Conservation (phyloP, 1,284 basidiomycete species). For the Ceratobasidium sp. region DNA sequence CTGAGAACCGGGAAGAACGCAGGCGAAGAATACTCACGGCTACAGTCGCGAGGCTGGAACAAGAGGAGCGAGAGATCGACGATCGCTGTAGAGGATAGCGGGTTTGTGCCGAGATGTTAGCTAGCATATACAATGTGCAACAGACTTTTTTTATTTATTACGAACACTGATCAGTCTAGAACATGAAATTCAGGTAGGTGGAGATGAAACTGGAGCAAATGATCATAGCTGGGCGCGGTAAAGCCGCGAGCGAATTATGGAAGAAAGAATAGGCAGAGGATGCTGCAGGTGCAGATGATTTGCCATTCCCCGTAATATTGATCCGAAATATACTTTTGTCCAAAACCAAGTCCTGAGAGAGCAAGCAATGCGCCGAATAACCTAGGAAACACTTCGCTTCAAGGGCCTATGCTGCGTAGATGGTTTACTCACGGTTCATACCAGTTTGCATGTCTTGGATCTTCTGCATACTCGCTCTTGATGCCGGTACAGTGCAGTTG, state of each 20-base stretch:
- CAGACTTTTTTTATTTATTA: not conserved
- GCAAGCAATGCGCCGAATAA: not conserved
- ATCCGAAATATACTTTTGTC: not conserved
- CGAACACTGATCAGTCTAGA: not conserved
- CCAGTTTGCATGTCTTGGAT: constrained; percentile 3
- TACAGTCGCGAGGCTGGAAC: constrained; percentile 66
- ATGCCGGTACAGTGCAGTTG: not conserved
- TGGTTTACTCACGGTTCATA: not conserved
- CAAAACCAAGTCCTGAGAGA: not conserved
- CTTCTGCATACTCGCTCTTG: not conserved
- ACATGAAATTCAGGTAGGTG: not conserved
- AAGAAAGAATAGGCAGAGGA: not conserved
- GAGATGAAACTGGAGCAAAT: not conserved
- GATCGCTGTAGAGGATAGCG: constrained; percentile 69
- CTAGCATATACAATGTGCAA: not conserved
- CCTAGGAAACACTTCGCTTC: not conserved
- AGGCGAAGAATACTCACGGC: constrained; percentile 67
- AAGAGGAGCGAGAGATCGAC: constrained; percentile 77
- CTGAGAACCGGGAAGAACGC: constrained; percentile 67
- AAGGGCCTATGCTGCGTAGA: not conserved
- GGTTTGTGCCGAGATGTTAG: not conserved
- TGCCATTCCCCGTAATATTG: not conserved
- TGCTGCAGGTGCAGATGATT: not conserved
- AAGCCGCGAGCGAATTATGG: not conserved
- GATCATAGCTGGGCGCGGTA: not conserved